A percentile compares a stretch with the other conserved stretches of the same genome.
phyloP scores from a whole-genome alignment of 2,329 filamentous ascomycete genomes.

The Diaporthe citriasiana region DNA sequence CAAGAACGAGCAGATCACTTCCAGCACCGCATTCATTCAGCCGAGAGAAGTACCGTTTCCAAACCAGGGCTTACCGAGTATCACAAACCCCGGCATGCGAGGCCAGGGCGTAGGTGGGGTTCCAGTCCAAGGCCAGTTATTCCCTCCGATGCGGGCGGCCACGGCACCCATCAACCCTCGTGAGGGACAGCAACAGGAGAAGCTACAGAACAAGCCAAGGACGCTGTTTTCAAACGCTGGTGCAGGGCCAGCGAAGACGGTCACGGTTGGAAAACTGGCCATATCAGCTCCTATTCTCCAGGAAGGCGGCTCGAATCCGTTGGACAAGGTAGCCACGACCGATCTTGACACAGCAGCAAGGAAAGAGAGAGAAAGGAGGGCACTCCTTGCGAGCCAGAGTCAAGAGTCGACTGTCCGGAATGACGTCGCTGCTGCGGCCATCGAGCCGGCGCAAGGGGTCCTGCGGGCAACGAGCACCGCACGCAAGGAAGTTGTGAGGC shows the following conservation, averaged over 20 bases:
- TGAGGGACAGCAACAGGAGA: slow-evolving; percentile 42
- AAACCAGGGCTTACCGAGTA: slow-evolving; percentile 52
- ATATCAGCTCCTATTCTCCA: slow-evolving; percentile 67
- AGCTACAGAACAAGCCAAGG: slow-evolving; percentile 46
- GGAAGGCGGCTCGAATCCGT: slow-evolving; percentile 55
- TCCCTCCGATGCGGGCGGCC: slow-evolving; percentile 56
- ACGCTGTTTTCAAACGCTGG: slow-evolving; percentile 27
- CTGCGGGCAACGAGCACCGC: slow-evolving; percentile 54
- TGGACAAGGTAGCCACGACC: slow-evolving; percentile 62
- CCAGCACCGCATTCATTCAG: slow-evolving; percentile 55
- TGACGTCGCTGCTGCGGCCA: neutral
- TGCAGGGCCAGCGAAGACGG: slow-evolving; percentile 30
- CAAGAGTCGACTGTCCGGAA: neutral
- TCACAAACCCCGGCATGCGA: slow-evolving; percentile 55
- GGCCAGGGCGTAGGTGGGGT: slow-evolving; percentile 55
- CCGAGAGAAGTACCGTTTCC: slow-evolving; percentile 49
- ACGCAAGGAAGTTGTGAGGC: slow-evolving; percentile 55
- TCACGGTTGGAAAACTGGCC: slow-evolving; percentile 55
- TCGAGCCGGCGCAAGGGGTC: slow-evolving; percentile 50
- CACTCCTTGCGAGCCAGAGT: slow-evolving; percentile 42
- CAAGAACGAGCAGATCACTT: slow-evolving; percentile 57
- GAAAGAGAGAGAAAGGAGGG: slow-evolving; percentile 61
- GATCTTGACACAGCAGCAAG: slow-evolving; percentile 64
- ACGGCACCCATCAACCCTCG: slow-evolving; percentile 45
- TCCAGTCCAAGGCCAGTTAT: slow-evolving; percentile 57